These are phyloP conservation scores for Boletus vinaceobasis DNA, from an alignment of 768 basidiomycete species.

Conservation along the genomic window DNA sequence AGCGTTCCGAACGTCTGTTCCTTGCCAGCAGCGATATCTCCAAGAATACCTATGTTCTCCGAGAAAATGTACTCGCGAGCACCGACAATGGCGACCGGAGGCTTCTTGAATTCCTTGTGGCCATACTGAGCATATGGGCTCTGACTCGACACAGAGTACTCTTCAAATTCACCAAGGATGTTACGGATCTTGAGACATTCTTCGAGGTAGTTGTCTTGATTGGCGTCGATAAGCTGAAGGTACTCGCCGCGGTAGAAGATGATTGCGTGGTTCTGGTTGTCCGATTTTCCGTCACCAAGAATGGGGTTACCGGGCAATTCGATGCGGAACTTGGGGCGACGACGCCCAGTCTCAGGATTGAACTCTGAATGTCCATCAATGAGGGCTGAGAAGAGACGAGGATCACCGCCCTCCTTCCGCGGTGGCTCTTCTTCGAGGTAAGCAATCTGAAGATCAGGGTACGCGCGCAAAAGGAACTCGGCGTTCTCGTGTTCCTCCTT, in stretches of 20 bases:
- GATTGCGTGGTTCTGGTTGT: conserved; percentile 99
- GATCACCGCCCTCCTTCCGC: conserved; percentile 92
- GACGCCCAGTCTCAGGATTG: conserved; percentile 78
- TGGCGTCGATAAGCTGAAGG: conserved; percentile 98
- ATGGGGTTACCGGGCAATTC: conserved; percentile 99
- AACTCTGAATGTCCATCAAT: conserved; percentile 99
- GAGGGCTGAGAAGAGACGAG: conserved; percentile 90
- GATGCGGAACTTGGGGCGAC: conserved; percentile 96
- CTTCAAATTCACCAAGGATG: conserved; percentile 96
- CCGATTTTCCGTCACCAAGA: conserved; percentile 97
- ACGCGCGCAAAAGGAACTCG: conserved; percentile 94
- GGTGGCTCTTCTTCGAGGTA: conserved; percentile 96
- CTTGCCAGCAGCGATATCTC: conserved; percentile 97
- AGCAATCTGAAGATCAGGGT: conserved; percentile 97
- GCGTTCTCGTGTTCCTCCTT: conserved; percentile 99
- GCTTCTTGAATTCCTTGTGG: conserved; percentile 79
- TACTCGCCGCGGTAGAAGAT: conserved; percentile 99
- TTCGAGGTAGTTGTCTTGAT: conserved; percentile 99
- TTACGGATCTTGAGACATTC: conserved; percentile 99
- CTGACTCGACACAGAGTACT: conserved; percentile 79
- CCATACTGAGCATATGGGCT: conserved; percentile 92
- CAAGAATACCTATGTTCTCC: conserved; percentile 98
- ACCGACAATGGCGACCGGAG: conserved; percentile 96
- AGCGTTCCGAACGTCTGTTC: conserved; percentile 99
- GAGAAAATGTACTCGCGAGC: conserved; percentile 99